phyloP scores from a whole-genome alignment of 176 grass and related monocot genomes.

The Aechmea fasciata region DNA sequence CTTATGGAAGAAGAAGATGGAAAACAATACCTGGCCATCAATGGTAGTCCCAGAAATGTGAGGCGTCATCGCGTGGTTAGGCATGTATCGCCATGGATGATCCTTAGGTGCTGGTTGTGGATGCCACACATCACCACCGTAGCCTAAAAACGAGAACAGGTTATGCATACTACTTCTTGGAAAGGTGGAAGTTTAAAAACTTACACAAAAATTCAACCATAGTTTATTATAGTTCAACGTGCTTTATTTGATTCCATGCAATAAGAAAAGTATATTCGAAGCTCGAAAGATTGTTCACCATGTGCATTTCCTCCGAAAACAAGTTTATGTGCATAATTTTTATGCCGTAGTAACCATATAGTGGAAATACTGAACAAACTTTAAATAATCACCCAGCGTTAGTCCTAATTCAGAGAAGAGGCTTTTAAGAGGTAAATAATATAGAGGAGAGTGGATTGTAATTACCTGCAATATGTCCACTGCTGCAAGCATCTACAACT shows the following conservation, averaged over 20 bases:
- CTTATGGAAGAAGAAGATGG: background rate
- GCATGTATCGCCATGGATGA: slow-evolving; percentile 88
- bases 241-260: no score
- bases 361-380: background rate
- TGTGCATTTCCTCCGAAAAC: no score
- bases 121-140: slow-evolving; percentile 77
- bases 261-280: no score
- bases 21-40: slow-evolving; percentile 49
- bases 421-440: background rate
- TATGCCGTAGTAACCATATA: no score
- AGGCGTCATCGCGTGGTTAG: slow-evolving; percentile 92
- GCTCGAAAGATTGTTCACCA: no score
- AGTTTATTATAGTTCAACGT: no score
- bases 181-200: no score
- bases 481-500: slow-evolving; percentile 69
- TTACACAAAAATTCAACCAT: no score
- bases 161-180: no score
- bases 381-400: background rate
- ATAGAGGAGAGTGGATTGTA: background rate
- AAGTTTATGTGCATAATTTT: no score
- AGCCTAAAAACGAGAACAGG: slow-evolving; percentile 32
- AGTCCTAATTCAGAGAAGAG: background rate
- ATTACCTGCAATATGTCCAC: slow-evolving; percentile 71
- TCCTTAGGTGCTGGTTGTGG: slow-evolving; percentile 83
- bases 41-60: slow-evolving; percentile 87